Conservation (phyloP, 805 yeast species). For the Candida taoyuanica region DNA sequence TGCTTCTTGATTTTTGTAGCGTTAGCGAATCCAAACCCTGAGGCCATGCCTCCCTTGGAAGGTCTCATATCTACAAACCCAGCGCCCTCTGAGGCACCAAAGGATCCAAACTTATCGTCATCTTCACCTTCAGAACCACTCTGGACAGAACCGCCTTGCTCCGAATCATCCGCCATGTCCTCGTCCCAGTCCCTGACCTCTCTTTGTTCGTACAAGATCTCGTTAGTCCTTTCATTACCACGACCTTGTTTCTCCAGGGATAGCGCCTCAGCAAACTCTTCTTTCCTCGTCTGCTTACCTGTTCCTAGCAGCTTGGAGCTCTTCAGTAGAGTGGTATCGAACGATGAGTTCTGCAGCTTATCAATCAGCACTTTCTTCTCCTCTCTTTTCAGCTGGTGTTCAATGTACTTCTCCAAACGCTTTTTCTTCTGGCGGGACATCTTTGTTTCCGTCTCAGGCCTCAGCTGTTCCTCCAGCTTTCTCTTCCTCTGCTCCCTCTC, state of each 20-base stretch:
- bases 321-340: slow-evolving; percentile 66
- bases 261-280: slow-evolving; percentile 70
- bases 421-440: slow-evolving; percentile 66
- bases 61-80: slow-evolving; percentile 73
- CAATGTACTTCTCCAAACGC: slow-evolving; percentile 86
- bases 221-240: slow-evolving; percentile 55
- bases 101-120: slow-evolving; percentile 18
- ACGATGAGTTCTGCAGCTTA: slow-evolving; percentile 55
- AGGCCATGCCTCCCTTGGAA: slow-evolving; percentile 52
- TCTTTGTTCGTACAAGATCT: slow-evolving; percentile 65
- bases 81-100: slow-evolving; percentile 21
- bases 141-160: no score
- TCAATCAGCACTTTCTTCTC: slow-evolving; percentile 76
- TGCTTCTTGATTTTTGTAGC: slow-evolving; percentile 44
- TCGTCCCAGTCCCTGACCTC: slow-evolving; percentile 59
- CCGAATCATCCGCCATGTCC: slow-evolving; percentile 30
- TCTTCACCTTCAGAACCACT: no score
- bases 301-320: slow-evolving; percentile 78
- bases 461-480: slow-evolving; percentile 52
- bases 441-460: slow-evolving; percentile 61
- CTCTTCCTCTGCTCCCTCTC: slow-evolving; percentile 66
- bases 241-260: slow-evolving; percentile 69
- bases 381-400: slow-evolving; percentile 83
- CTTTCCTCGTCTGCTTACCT: slow-evolving; percentile 62
- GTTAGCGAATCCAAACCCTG: slow-evolving; percentile 66